Percentiles rank a stretch among this genome's conserved stretches.
phyloP scores from a whole-genome alignment of 2,329 filamentous ascomycete genomes.

The Microdochium nivale region DNA sequence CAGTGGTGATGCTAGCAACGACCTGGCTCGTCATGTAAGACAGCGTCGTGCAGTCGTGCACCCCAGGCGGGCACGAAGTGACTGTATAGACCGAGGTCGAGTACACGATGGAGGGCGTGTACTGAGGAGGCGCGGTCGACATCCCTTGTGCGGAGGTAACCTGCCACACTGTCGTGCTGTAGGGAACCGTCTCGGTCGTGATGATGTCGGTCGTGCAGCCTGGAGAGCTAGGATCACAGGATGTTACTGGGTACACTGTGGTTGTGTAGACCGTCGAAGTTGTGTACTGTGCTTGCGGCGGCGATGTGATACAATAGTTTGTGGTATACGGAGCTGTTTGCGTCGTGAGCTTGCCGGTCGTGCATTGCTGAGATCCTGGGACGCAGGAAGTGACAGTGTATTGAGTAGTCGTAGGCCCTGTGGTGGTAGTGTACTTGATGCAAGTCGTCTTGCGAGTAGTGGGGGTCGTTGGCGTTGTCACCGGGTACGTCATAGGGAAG shows the following conservation, averaged over 20 bases:
- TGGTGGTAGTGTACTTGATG: neutral
- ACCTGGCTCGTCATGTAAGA: constrained; percentile 7
- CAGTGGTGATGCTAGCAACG: neutral
- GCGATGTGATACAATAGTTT: neutral
- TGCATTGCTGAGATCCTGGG: neutral
- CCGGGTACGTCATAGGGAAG: neutral
- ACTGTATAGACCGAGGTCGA: constrained; percentile 7
- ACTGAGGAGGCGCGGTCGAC: constrained; percentile 3
- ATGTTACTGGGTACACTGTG: constrained; percentile 7
- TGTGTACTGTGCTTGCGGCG: constrained; percentile 1
- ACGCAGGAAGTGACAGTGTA: neutral
- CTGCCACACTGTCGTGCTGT: constrained; percentile 6
- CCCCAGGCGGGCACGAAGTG: constrained; percentile 7
- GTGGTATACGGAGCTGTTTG: neutral
- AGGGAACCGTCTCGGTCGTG: constrained; percentile 5
- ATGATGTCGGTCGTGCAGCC: neutral
- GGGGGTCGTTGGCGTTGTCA: neutral
- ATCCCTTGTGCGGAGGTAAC: constrained; percentile 1
- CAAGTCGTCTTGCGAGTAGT: neutral
- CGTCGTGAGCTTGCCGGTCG: neutral
- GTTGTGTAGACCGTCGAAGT: constrained; percentile 10
- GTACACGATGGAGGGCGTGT: constrained; percentile 10
- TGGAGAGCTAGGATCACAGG: constrained; percentile 7
- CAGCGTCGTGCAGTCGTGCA: constrained; percentile 7
- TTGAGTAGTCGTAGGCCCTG: neutral